Evolutionary conservation across 805 yeast species (phyloP), one percentile per base, ranked within the genome.

Genomic region (Blastobotrys parvus): DNA sequence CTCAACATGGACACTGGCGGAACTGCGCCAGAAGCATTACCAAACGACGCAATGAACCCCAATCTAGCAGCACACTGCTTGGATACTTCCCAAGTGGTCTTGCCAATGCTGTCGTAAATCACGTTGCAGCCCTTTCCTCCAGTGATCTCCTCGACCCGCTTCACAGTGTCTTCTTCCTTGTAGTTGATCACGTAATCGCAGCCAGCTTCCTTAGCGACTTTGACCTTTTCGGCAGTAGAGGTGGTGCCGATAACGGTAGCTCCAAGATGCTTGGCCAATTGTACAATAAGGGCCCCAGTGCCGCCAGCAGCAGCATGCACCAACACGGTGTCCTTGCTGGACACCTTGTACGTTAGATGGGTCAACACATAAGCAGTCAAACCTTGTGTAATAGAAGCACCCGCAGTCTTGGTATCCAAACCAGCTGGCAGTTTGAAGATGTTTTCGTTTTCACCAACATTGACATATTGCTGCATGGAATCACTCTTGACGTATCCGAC

Each of bases 291-390:
- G 41, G 75, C 71, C 3, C 97, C 97, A 40, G 85, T 90, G 44
- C 97, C 96, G 37, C 97, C 97, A 2, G 97, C 96, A 5, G 95
- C 95, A 3, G 97, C 97, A 67, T 88, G 86, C 20, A 86, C 79
- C 38, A 89, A 69, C 35, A 83, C 73, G 52, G 63, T 72, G 45
- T 90, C 96, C 42, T 78, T 89, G 58, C 73, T 67, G 53, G 84
- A 59, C 32, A 85, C 82, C 1, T 69, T 55, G 56, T 83, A 77
- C 1, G 92, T 75, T 48, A 83, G 87, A 30, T 70, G 64, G 38
- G 77, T 64, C 46, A 89, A 77, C 1, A 90, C 74, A 53, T 82
- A 62, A 1, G 90, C 92, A 4, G 97, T 89, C 48, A 88, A 65
- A 1, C 87, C 92, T 61, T 84, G 90, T 25, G 84, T 51, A 36